These are phyloP conservation scores for Coemansia sp. DNA, from an alignment of 192 early-diverging fungal species.

Conservation along the genomic window DNA sequence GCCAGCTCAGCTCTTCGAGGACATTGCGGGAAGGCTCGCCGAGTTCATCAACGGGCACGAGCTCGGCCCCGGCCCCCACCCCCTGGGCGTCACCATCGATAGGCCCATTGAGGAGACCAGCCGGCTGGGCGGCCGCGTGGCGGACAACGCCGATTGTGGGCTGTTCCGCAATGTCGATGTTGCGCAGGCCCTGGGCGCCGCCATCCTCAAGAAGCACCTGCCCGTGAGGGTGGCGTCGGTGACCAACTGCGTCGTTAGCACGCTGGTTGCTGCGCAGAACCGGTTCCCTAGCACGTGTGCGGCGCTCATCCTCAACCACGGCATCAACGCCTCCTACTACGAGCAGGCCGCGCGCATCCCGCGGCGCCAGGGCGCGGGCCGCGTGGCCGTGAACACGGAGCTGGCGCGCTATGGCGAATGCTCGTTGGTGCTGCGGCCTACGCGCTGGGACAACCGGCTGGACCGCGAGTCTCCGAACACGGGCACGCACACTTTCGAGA, in stretches of 20 bases:
- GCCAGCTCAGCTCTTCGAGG: constrained; percentile 55
- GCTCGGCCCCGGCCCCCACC: neutral
- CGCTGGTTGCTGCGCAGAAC: constrained; percentile 85
- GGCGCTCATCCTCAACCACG: constrained; percentile 92
- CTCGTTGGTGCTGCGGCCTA: constrained; percentile 63
- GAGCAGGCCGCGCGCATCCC: constrained; percentile 49
- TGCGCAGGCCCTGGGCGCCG: constrained; percentile 72
- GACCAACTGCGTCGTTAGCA: constrained; percentile 96
- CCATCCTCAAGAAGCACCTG: constrained; percentile 63
- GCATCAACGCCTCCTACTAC: constrained; percentile 94
- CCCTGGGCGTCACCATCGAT: constrained; percentile 88
- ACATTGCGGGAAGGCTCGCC: constrained; percentile 78
- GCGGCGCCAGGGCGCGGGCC: neutral
- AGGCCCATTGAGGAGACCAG: constrained; percentile 84
- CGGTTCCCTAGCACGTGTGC: constrained; percentile 66
- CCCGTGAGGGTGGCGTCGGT: constrained; percentile 81
- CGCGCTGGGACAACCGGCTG: constrained; percentile 79
- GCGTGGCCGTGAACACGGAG: constrained; percentile 94
- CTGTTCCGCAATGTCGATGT: constrained; percentile 75
- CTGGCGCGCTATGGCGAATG: constrained; percentile 87
- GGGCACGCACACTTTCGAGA: constrained; percentile 83
- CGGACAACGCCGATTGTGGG: constrained; percentile 9
- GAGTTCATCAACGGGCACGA: constrained; percentile 63
- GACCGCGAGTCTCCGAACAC: constrained; percentile 84
- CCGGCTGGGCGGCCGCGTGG: constrained; percentile 63